These are phyloP conservation scores for Thelonectria rubi DNA, from an alignment of 2,329 filamentous ascomycete genomes.

Conservation along the genomic window DNA sequence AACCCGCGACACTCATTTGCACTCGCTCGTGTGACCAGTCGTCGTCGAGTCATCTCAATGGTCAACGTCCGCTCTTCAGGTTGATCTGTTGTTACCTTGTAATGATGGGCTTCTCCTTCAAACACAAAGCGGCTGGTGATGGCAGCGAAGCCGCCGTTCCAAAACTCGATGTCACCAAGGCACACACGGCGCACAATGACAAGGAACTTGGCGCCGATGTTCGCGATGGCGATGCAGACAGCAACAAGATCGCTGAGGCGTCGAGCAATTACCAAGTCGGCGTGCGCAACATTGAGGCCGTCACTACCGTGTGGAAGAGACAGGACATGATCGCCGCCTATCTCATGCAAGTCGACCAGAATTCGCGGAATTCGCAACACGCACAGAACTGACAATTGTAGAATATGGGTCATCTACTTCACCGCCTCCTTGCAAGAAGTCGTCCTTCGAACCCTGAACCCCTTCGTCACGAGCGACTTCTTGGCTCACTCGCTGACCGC, in stretches of 20 bases:
- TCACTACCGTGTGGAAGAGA: slow-evolving; percentile 50
- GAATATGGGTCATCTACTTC: slow-evolving; percentile 56
- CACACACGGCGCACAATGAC: slow-evolving; percentile 17
- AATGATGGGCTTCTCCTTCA: slow-evolving; percentile 23
- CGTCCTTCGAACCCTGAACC: slow-evolving; percentile 46
- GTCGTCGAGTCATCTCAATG: too few relatives aligned
- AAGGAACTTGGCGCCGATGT: slow-evolving; percentile 29
- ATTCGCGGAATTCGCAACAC: background rate
- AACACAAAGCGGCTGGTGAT: slow-evolving; percentile 13
- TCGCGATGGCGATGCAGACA: slow-evolving; percentile 47
- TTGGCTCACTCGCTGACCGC: slow-evolving; percentile 58
- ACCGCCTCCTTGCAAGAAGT: slow-evolving; percentile 55
- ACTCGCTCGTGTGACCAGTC: too few relatives aligned
- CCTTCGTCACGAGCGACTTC: slow-evolving; percentile 57
- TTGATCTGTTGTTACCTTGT: background rate
- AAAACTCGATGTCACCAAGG: background rate
- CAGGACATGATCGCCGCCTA: slow-evolving; percentile 57
- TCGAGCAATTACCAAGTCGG: slow-evolving; percentile 49
- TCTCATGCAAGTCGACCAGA: slow-evolving; percentile 48
- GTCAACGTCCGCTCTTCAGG: too few relatives aligned
- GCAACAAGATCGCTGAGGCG: slow-evolving; percentile 42
- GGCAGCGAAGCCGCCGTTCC: slow-evolving; percentile 4
- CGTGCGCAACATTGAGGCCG: slow-evolving; percentile 59
- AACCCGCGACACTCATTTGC: too few relatives aligned
- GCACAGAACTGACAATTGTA: background rate